Conservation (phyloP, 2,329 filamentous ascomycete genomes). For the Ophiognomonia clavigignenti-juglandacearum region DNA sequence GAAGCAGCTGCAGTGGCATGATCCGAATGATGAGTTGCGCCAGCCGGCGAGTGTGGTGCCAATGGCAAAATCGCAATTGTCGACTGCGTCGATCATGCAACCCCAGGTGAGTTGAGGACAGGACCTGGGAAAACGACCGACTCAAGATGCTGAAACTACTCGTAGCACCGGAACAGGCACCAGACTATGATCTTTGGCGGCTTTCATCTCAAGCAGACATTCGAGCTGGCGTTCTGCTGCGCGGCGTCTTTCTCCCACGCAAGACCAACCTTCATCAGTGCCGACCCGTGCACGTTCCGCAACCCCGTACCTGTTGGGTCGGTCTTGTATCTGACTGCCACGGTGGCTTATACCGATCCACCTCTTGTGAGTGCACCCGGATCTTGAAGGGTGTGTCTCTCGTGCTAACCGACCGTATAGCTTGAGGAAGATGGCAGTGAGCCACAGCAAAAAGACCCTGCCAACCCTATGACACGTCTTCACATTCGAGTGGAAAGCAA, state of each 20-base stretch:
- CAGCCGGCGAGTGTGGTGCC: conserved; percentile 43
- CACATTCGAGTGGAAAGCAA: conserved; percentile 69
- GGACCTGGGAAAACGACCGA: not conserved
- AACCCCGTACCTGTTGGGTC: conserved; percentile 72
- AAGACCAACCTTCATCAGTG: conserved; percentile 65
- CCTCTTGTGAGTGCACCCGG: conserved; percentile 21
- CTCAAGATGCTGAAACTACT: not conserved
- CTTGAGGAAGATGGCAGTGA: conserved; percentile 44
- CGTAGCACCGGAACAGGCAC: conserved; percentile 35
- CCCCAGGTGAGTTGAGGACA: conserved; percentile 38
- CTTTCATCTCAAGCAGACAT: conserved; percentile 68
- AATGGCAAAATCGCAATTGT: conserved; percentile 53
- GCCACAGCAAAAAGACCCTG: conserved; percentile 21
- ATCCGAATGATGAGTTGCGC: conserved; percentile 26
- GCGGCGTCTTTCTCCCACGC: conserved; percentile 66
- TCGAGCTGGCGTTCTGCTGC: conserved; percentile 72
- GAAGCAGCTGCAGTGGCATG: conserved; percentile 58
- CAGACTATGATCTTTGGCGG: conserved; percentile 78
- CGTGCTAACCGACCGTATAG: not conserved
- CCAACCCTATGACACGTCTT: conserved; percentile 41
- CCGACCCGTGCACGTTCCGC: conserved; percentile 70
- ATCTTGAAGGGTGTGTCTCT: not conserved
- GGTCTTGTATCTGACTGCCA: conserved; percentile 69
- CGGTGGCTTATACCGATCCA: conserved; percentile 67
- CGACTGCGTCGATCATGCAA: conserved; percentile 69